Evolutionary conservation across 2,329 filamentous ascomycete genomes (phyloP).

Genomic region (Colletotrichum sp.): DNA sequence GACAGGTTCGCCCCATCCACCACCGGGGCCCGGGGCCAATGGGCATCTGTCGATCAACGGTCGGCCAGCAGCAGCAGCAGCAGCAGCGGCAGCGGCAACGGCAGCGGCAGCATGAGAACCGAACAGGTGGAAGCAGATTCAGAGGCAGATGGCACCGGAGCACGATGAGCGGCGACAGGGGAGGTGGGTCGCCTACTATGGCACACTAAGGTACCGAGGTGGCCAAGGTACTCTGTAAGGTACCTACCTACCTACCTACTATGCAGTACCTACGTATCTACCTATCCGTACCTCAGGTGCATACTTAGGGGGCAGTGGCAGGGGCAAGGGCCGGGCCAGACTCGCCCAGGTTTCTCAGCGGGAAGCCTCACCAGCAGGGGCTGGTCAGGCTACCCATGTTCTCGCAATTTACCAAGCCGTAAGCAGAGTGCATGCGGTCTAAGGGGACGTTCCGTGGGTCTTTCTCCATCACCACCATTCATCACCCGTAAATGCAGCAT

Average conservation of each 20-base stretch:
- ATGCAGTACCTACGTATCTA: too few relatives aligned
- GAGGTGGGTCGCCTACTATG: background rate
- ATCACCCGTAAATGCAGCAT: background rate
- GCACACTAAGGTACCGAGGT: too few relatives aligned
- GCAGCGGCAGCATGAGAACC: background rate
- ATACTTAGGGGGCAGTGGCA: background rate
- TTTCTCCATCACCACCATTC: background rate
- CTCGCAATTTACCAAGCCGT: background rate
- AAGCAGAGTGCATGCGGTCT: background rate
- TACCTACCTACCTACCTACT: too few relatives aligned
- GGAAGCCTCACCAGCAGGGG: background rate
- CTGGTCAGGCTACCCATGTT: background rate
- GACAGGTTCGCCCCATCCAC: background rate
- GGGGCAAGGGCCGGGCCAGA: background rate
- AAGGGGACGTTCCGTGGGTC: background rate
- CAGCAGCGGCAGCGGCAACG: background rate
- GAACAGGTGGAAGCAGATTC: background rate
- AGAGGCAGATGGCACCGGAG: background rate
- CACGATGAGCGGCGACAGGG: background rate
- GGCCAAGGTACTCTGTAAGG: too few relatives aligned
- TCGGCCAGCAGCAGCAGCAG: background rate
- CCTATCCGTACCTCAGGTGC: too few relatives aligned
- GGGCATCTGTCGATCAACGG: slow-evolving; percentile 15
- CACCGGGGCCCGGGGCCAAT: slow-evolving; percentile 2
- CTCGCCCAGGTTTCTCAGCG: background rate